Evolutionary conservation across 768 basidiomycete species (phyloP).

Genomic region (Cyclocybe cylindracea): DNA sequence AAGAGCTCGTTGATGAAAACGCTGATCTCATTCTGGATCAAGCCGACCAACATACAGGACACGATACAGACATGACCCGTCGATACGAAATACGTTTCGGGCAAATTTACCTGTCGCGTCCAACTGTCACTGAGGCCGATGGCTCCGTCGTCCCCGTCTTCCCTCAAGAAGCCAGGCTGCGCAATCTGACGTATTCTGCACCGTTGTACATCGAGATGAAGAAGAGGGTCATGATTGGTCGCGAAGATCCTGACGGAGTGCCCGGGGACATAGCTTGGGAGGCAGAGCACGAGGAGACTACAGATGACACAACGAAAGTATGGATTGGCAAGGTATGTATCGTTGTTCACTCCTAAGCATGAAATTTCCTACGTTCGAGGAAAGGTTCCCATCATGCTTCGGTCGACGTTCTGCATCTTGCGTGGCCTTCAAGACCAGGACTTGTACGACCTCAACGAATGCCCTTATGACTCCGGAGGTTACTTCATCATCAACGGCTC

Average conservation of each 20-base stretch:
- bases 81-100: constrained; percentile 98
- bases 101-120: constrained; percentile 95
- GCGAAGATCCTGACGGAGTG: constrained; percentile 77
- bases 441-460: constrained; percentile 92
- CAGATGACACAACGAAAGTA: constrained; percentile 76
- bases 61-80: constrained; percentile 74
- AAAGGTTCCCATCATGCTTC: constrained; percentile 97
- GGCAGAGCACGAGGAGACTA: constrained; percentile 61
- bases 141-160: constrained; percentile 92
- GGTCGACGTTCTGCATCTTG: constrained; percentile 93
- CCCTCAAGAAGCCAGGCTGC: constrained; percentile 92
- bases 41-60: constrained; percentile 93
- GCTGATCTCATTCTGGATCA: constrained; percentile 96
- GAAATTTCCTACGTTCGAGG: constrained; percentile 8
- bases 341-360: background rate
- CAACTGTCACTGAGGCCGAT: constrained; percentile 94
- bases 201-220: constrained; percentile 95
- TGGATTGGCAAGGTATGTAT: constrained; percentile 89
- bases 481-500: constrained; percentile 99
- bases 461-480: constrained; percentile 97
- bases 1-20: constrained; percentile 97
- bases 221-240: constrained; percentile 78
- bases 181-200: constrained; percentile 95
- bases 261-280: constrained; percentile 84
- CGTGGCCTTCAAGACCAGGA: constrained; percentile 76